A percentile compares a stretch with the other conserved stretches of the same genome.
phyloP scores from a whole-genome alignment of 106 monocot genomes.

The Dendrobium chrysotoxum region DNA sequence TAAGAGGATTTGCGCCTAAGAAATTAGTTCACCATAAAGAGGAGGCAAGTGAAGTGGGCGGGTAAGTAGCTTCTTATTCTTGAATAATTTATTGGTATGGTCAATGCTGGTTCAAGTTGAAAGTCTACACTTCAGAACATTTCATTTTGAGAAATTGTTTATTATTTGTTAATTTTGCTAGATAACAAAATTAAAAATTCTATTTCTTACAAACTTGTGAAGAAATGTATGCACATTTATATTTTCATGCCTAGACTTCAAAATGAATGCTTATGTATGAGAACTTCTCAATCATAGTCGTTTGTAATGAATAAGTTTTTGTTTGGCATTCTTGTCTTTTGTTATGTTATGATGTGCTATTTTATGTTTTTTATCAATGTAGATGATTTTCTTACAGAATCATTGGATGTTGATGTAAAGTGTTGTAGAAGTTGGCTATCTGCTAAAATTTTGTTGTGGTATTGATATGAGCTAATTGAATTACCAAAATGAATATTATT shows the following conservation, averaged over 20 bases:
- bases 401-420: background rate
- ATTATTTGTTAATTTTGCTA: background rate
- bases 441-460: background rate
- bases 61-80: slow-evolving; percentile 44
- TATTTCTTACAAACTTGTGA: background rate
- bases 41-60: slow-evolving; percentile 98
- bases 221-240: background rate
- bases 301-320: background rate
- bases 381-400: background rate
- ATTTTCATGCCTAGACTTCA: too few relatives aligned
- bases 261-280: background rate
- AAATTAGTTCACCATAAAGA: slow-evolving; percentile 63
- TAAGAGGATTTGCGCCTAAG: slow-evolving; percentile 53
- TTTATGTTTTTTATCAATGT: background rate
- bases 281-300: background rate
- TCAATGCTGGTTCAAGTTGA: background rate
- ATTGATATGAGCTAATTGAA: background rate
- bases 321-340: background rate
- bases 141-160: background rate
- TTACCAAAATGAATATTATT: background rate
- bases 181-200: background rate
- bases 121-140: background rate
- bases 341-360: background rate
- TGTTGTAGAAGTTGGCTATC: background rate
- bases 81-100: background rate